phyloP scores from a whole-genome alignment of 345 rosid genomes.

The Populus nigra region DNA sequence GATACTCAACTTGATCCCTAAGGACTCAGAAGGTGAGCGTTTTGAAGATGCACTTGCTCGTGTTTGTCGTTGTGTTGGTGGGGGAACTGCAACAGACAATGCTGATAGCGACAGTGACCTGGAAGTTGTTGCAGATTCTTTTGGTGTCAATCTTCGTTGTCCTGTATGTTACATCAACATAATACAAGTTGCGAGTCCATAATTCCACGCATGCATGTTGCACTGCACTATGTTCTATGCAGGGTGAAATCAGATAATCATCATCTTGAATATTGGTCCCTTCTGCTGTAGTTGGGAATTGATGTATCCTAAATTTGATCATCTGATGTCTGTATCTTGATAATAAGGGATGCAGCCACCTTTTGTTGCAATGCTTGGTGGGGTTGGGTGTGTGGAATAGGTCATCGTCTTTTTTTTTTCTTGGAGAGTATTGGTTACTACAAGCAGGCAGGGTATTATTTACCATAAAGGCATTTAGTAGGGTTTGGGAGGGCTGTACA shows the following conservation, averaged over 20 bases:
- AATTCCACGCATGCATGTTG: not conserved
- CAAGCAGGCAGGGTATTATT: not conserved
- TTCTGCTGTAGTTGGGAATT: not conserved
- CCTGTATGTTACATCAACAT: slow-evolving; percentile 60
- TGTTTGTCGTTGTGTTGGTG: slow-evolving; percentile 87
- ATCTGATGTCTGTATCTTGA: not conserved
- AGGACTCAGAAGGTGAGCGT: slow-evolving; percentile 75
- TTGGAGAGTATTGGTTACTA: not conserved
- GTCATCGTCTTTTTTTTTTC: not conserved
- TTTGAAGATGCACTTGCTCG: slow-evolving; percentile 91
- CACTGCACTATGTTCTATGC: not conserved
- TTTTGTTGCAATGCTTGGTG: not conserved
- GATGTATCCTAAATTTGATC: no score
- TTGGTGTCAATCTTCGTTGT: slow-evolving; percentile 82
- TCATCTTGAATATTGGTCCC: not conserved
- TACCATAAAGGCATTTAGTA: not conserved
- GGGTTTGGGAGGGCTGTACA: not conserved
- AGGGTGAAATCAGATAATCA: not conserved
- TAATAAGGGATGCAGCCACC: not conserved
- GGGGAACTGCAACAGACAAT: slow-evolving; percentile 72
- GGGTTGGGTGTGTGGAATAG: not conserved
- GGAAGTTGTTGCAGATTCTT: slow-evolving; percentile 93
- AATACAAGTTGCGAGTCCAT: not conserved
- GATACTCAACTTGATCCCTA: slow-evolving; percentile 79
- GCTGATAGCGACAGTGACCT: slow-evolving; percentile 95